Conservation (phyloP, 208 protist genomes). For the Leishmania arabica region DNA sequence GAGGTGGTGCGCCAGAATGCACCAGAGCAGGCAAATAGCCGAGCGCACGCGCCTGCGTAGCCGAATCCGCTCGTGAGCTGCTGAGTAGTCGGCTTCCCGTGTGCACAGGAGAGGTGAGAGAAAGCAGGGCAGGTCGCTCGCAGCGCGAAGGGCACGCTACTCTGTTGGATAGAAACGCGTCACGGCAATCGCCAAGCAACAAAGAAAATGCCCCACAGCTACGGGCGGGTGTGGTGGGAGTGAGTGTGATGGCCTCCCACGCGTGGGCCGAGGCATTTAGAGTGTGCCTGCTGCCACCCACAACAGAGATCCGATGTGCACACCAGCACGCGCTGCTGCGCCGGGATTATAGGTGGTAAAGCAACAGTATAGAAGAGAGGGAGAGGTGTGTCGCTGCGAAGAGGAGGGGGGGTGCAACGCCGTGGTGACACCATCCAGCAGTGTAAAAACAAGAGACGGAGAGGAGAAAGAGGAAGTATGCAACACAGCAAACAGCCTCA, state of each 20-base stretch:
- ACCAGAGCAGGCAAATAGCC: no score
- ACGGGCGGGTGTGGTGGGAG: not conserved
- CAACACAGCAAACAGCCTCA: not conserved
- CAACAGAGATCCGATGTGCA: not conserved
- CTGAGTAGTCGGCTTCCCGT: not conserved
- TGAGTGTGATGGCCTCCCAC: not conserved
- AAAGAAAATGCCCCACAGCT: not conserved
- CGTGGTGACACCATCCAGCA: not conserved
- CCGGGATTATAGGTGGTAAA: not conserved
- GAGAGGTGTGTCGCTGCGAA: not conserved
- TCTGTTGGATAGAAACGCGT: not conserved
- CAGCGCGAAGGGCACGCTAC: not conserved
- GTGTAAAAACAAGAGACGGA: conserved; percentile 3
- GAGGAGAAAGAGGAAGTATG: conserved; percentile 21
- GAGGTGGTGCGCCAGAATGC: not conserved
- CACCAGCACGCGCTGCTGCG: not conserved
- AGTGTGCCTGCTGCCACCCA: not conserved
- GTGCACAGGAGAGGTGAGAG: not conserved
- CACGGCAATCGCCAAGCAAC: not conserved
- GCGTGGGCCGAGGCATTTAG: not conserved
- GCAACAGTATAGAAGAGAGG: not conserved
- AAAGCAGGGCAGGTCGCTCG: not conserved
- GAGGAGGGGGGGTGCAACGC: not conserved
- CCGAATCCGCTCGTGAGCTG: not conserved
- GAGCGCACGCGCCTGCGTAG: not conserved